Evolutionary conservation across 176 grass and related monocot genomes (phyloP), one percentile per base, ranked within the genome.

Genomic region (Eleusine coracana): DNA sequence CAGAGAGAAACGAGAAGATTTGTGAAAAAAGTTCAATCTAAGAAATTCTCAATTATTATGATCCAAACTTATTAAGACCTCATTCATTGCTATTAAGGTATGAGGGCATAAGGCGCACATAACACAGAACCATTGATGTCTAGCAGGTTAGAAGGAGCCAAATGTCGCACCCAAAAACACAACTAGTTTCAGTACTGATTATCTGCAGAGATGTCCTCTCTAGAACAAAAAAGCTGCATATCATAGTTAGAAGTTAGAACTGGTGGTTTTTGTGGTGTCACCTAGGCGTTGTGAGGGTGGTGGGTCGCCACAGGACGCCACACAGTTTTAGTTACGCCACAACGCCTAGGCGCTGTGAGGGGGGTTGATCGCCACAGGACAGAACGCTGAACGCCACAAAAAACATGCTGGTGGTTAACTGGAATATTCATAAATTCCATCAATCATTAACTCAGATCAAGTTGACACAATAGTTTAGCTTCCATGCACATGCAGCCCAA

Each of bases 401-500:
- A n/a, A n/a, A n/a, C n/a, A n/a, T n/a, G n/a, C 61, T 45, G n/a
- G 66, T 60, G 78, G 7, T 64, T 56, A 76, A 36, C 27, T 54
- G 48, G 46, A 56, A 52, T 49, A 34, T 52, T 77, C 74, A 49
- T 73, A 39, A 66, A 78, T 45, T 77, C 50, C 68, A 21, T 39
- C 8, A 48, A 50, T 51, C 39, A 52, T 23, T 18, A 65, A 77
- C 17, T 71, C 45, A 62, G 46, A 66, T 77, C 80, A 66, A 74
- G 11, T 68, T 68, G 10, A 48, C 40, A 74, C 66, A 48, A 10
- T 68, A 66, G 37, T 54, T n/a, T 44, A 65, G 11, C 3, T 55
- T 64, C 56, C 28, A 81, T 85, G 3, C 66, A 82, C 28, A 81
- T 85, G 3, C 66, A 82, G 60, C 82, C 44, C 77, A 27, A 81